Percentiles rank a stretch among this genome's conserved stretches.
These are phyloP conservation scores for Biancaea sappan DNA, from an alignment of 306 rosid genomes.

Conservation along the genomic window DNA sequence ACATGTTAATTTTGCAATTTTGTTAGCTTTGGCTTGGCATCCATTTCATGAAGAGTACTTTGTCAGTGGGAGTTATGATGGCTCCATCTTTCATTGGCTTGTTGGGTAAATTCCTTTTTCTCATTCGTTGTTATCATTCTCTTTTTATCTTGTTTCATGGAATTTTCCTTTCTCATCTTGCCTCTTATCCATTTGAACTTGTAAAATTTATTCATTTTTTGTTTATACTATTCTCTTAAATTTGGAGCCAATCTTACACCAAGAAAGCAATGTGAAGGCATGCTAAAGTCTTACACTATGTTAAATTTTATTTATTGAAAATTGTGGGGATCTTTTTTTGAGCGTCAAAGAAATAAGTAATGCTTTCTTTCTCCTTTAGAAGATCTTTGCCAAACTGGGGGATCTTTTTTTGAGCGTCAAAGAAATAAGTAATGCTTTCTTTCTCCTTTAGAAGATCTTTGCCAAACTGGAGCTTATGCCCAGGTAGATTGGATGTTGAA, in stretches of 20 bases:
- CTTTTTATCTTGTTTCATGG: background rate
- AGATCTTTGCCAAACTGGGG: background rate
- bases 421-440: constrained; percentile 17
- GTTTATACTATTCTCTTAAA: background rate
- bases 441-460: constrained; percentile 9
- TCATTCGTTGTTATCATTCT: constrained; percentile 20
- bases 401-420: constrained; percentile 6
- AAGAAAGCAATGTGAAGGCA: background rate
- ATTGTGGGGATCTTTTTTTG: background rate
- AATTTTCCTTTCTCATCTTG: constrained; percentile 13
- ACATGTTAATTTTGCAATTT: constrained; percentile 37
- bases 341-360: constrained; percentile 21
- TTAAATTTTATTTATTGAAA: constrained; percentile 12
- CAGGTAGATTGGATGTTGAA: background rate
- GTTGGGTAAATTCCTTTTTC: constrained; percentile 70
- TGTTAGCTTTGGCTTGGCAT: constrained; percentile 96
- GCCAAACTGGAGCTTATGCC: background rate
- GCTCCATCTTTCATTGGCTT: constrained; percentile 98
- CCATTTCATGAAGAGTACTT: constrained; percentile 98
- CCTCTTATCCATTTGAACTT: constrained; percentile 20
- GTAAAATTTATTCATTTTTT: constrained; percentile 9
- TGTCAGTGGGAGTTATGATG: constrained; percentile 97
- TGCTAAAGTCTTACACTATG: background rate
- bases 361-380: constrained; percentile 15
- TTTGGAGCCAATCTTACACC: constrained; percentile 15